Evolutionary conservation across 495 filamentous ascomycete species (phyloP), one percentile per base, ranked within the genome.

Genomic region (Parmelia sp.): DNA sequence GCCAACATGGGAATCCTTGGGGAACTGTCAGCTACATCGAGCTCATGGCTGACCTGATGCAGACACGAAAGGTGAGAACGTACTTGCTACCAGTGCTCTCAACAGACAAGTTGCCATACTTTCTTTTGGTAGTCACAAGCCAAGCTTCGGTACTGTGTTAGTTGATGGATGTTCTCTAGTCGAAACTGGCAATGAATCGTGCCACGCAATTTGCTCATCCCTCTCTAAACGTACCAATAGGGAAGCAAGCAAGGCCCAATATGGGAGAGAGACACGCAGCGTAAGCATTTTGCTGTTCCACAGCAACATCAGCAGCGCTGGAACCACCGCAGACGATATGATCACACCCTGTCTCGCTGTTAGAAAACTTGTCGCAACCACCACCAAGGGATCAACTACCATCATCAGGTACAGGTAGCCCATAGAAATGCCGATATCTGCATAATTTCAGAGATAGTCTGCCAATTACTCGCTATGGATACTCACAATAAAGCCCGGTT

Each of bases 371-470:
- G 33, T 31, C 9, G 9, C 14, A n/a, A 29, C 17, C 15, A 27
- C 27, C 0, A 4, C 21, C 1, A n/a, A 31, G 6, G 14, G n/a
- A 15, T 31, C 11, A 23, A 3, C 17, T 40, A 64, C 62, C 91
- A 96, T 96, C 66, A 96, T 84, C 31, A 96, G 79, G 73, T 96
- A 93, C 23, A 96, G 79, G 66, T 88, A 89, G 11, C 87, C 87
- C 84, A 89, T 88, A 42, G 82, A 83, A 57, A 89, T 84, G 29
- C 83, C 83, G 33, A 79, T 81, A 63, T 84, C 69, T 70, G 33
- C 19, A 36, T 23, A 17, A 6, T 19, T 39, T 17, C 40, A 61
- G 17, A 33, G 35, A 27, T 2, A 37, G 49, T 1, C 9, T 23
- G 1, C 5, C 6, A 56, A 23, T 70, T 70, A 44, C 69, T 69